A percentile compares a stretch with the other conserved stretches of the same genome.
phyloP scores from a whole-genome alignment of 768 basidiomycete species.

The Agaricus sinodeliciosus region DNA sequence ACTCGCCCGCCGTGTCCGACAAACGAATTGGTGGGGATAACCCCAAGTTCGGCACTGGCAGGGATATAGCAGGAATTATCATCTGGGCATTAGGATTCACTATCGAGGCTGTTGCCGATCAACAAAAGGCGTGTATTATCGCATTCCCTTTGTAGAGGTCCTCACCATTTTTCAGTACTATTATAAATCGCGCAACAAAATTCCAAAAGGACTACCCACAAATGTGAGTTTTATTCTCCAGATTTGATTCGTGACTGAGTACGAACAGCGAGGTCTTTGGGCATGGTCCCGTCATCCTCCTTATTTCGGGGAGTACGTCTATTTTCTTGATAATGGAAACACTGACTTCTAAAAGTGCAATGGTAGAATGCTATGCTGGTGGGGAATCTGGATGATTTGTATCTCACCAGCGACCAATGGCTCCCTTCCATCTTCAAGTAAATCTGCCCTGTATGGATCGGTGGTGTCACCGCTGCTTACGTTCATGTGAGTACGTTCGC shows the following conservation, averaged over 20 bases:
- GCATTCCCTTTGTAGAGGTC: not conserved
- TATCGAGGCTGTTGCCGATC: constrained; percentile 50
- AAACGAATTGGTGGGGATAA: constrained; percentile 34
- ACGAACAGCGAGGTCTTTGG: constrained; percentile 42
- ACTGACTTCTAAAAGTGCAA: not conserved
- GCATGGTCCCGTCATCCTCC: constrained; percentile 59
- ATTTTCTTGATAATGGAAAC: not conserved
- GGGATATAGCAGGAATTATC: constrained; percentile 59
- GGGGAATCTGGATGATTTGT: constrained; percentile 57
- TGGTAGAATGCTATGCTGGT: constrained; percentile 53
- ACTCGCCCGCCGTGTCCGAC: constrained; percentile 60
- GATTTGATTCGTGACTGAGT: not conserved
- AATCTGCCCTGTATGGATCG: constrained; percentile 52
- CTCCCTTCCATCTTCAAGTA: constrained; percentile 30
- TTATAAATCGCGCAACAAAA: constrained; percentile 43
- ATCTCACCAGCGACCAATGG: constrained; percentile 53
- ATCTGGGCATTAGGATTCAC: constrained; percentile 53
- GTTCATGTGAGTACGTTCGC: constrained; percentile 36
- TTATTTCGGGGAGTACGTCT: constrained; percentile 62
- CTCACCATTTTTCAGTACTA: constrained; percentile 28
- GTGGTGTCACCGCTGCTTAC: constrained; percentile 62
- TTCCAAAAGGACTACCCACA: constrained; percentile 43
- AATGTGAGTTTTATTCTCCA: constrained; percentile 23
- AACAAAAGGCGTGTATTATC: constrained; percentile 41
- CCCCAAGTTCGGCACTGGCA: constrained; percentile 51